A percentile compares a stretch with the other conserved stretches of the same genome.
Conservation (phyloP, 2,329 filamentous ascomycete genomes). For the Blastomyces emzantsi region DNA sequence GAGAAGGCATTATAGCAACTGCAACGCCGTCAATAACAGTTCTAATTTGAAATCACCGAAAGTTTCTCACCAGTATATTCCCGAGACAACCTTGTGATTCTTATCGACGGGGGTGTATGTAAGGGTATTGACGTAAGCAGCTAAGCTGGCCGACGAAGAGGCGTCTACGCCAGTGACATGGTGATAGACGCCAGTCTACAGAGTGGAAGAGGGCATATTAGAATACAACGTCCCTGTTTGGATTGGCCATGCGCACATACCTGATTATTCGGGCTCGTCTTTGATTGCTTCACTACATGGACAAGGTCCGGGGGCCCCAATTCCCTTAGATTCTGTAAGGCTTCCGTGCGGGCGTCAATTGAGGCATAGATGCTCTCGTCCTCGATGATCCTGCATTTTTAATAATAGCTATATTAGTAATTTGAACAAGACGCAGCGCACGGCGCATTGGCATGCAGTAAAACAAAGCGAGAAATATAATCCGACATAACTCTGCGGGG, state of each 20-base stretch:
- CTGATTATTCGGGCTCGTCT: slow-evolving; percentile 50
- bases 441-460: background rate
- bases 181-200: slow-evolving; percentile 83
- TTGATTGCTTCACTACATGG: slow-evolving; percentile 73
- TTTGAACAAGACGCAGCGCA: background rate
- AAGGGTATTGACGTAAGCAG: slow-evolving; percentile 96
- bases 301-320: slow-evolving; percentile 93
- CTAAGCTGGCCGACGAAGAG: slow-evolving; percentile 91
- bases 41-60: background rate
- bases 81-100: slow-evolving; percentile 82
- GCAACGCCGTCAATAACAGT: slow-evolving; percentile 15
- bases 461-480: background rate
- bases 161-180: slow-evolving; percentile 97
- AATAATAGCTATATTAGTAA: background rate
- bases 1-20: slow-evolving; percentile 99
- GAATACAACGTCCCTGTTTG: background rate
- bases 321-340: slow-evolving; percentile 75
- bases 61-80: slow-evolving; percentile 71
- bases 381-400: slow-evolving; percentile 66
- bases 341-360: slow-evolving; percentile 86
- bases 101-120: slow-evolving; percentile 83
- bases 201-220: slow-evolving; percentile 7
- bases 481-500: background rate
- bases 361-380: slow-evolving; percentile 77
- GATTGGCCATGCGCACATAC: slow-evolving; percentile 27